Evolutionary conservation across 768 basidiomycete genomes (phyloP).

Genomic region (Mycena rebaudengoi): DNA sequence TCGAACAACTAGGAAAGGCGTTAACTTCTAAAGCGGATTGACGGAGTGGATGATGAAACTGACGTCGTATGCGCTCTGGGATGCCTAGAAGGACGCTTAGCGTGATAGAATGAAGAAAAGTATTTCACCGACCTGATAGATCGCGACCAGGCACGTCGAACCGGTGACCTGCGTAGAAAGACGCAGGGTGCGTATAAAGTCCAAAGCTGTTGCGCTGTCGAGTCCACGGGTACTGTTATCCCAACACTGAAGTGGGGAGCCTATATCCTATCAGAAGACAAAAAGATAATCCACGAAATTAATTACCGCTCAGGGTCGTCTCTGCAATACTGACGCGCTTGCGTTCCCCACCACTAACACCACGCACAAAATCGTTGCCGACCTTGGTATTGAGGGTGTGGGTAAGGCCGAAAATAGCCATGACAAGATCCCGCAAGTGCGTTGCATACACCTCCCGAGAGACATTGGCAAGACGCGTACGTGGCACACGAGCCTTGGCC

Average conservation of each 20-base stretch:
- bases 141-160: conserved; percentile 51
- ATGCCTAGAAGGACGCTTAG: conserved; percentile 29
- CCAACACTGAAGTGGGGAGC: conserved; percentile 55
- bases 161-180: conserved; percentile 51
- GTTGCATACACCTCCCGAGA: conserved; percentile 43
- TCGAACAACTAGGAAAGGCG: conserved; percentile 42
- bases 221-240: conserved; percentile 49
- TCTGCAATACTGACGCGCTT: conserved; percentile 73
- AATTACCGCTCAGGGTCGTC: conserved; percentile 50
- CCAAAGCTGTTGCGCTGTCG: conserved; percentile 47
- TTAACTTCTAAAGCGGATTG: not conserved
- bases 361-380: conserved; percentile 68
- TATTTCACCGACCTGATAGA: conserved; percentile 45
- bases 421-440: conserved; percentile 51
- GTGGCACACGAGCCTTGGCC: conserved; percentile 55
- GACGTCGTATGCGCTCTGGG: conserved; percentile 50
- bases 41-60: not conserved
- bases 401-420: conserved; percentile 65
- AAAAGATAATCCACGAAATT: not conserved
- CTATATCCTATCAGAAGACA: not conserved
- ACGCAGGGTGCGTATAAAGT: conserved; percentile 54
- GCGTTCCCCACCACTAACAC: conserved; percentile 62
- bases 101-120: not conserved
- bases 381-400: conserved; percentile 68
- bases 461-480: conserved; percentile 42